phyloP scores from a whole-genome alignment of 2,329 filamentous ascomycete species.

The Epichloe typhina region DNA sequence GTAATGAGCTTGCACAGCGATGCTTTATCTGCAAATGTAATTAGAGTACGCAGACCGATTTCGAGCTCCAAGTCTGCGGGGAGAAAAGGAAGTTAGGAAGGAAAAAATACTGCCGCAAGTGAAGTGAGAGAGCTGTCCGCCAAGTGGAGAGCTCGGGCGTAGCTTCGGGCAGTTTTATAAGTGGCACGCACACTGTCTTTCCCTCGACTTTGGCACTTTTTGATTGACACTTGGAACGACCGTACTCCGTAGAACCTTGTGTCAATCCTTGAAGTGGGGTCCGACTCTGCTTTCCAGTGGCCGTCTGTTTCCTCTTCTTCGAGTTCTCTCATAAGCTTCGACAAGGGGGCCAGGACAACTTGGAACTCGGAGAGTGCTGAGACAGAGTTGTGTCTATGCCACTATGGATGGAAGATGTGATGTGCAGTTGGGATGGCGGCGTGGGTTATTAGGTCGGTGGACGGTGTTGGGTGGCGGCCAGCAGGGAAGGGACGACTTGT shows the following conservation, averaged over 20 bases:
- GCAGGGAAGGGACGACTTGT: neutral
- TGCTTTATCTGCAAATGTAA: neutral
- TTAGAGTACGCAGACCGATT: neutral
- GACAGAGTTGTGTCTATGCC: neutral
- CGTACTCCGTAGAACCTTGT: neutral
- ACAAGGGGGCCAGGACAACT: neutral
- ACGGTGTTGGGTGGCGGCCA: neutral
- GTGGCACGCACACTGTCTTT: neutral
- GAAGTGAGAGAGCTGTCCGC: neutral
- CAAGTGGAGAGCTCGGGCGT: slow-evolving; percentile 3
- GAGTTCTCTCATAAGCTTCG: neutral
- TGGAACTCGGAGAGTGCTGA: neutral
- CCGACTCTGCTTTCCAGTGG: neutral
- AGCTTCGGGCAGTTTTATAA: slow-evolving; percentile 2
- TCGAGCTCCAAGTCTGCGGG: neutral
- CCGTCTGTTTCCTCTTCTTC: neutral
- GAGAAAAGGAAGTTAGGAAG: neutral
- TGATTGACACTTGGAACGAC: neutral
- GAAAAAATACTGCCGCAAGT: neutral
- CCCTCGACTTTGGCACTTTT: neutral
- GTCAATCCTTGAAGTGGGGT: slow-evolving; percentile 1
- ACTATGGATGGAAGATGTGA: too few relatives aligned
- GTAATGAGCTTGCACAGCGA: neutral
- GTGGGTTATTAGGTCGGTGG: neutral
- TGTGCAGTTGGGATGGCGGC: neutral